A percentile compares a stretch with the other conserved stretches of the same genome.
Conservation (phyloP, 2,329 filamentous ascomycete species). For the Diplodia intermedia region DNA sequence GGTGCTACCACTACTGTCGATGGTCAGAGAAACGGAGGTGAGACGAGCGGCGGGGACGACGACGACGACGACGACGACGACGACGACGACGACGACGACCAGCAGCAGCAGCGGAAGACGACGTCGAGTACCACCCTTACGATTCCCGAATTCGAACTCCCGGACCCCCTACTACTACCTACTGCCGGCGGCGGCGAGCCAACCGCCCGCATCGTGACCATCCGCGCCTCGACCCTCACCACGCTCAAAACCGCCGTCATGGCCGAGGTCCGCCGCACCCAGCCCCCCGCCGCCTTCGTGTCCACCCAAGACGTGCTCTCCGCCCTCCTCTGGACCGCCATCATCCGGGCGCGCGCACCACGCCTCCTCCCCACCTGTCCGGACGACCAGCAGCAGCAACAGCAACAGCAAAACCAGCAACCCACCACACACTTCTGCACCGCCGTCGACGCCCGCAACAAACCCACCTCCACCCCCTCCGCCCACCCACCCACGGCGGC, state of each 20-base stretch:
- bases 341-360: background rate
- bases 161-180: background rate
- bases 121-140: too few species aligned
- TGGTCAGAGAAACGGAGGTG: background rate
- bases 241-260: background rate
- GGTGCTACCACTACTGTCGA: background rate
- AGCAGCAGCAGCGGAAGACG: too few species aligned
- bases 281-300: background rate
- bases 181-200: too few species aligned
- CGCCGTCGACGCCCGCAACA: background rate
- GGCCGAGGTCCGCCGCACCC: background rate
- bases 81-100: background rate
- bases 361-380: background rate
- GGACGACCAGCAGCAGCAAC: too few species aligned
- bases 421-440: background rate
- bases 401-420: background rate
- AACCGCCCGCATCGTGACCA: slow-evolving; percentile 7
- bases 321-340: slow-evolving; percentile 4
- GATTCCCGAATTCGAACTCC: background rate
- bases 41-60: background rate
- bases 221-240: background rate
- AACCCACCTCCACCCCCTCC: background rate
- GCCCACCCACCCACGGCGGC: too few species aligned
- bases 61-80: too few species aligned
- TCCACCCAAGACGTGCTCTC: background rate